Conservation (phyloP, 1,284 basidiomycete genomes). For the Trichosporon sp. region DNA sequence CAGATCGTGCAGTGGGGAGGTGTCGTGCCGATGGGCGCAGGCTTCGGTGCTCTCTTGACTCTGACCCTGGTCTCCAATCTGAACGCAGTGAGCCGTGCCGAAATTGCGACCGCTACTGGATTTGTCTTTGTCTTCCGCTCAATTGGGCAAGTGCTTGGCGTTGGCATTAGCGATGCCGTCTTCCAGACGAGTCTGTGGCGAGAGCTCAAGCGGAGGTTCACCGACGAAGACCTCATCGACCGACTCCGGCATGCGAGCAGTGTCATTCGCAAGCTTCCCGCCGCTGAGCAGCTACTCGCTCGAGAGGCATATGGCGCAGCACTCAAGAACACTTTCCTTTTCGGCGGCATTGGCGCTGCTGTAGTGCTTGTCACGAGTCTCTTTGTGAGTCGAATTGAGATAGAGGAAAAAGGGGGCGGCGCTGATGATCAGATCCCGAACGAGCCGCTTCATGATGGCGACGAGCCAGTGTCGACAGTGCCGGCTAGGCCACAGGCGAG, state of each 20-base stretch:
- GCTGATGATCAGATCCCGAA: not conserved
- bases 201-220: conserved; percentile 19
- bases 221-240: conserved; percentile 15
- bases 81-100: conserved; percentile 21
- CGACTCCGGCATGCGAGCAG: conserved; percentile 23
- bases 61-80: conserved; percentile 28
- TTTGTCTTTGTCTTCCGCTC: conserved; percentile 28
- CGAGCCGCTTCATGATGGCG: not conserved
- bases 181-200: conserved; percentile 21
- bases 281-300: conserved; percentile 16
- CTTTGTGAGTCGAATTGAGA: not conserved
- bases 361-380: conserved; percentile 21
- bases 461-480: not conserved
- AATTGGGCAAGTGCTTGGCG: conserved; percentile 30
- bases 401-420: not conserved
- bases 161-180: conserved; percentile 28
- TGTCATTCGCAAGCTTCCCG: conserved; percentile 20
- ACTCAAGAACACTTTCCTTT: conserved; percentile 26
- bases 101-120: conserved; percentile 27
- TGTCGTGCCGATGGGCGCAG: conserved; percentile 28
- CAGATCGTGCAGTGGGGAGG: conserved; percentile 23
- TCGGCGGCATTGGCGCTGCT: conserved; percentile 20
- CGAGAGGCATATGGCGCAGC: conserved; percentile 22
- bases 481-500: not conserved
- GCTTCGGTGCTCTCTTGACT: conserved; percentile 26